Conservation (phyloP, 345 rosid species). For the Nasturtium officinale region DNA sequence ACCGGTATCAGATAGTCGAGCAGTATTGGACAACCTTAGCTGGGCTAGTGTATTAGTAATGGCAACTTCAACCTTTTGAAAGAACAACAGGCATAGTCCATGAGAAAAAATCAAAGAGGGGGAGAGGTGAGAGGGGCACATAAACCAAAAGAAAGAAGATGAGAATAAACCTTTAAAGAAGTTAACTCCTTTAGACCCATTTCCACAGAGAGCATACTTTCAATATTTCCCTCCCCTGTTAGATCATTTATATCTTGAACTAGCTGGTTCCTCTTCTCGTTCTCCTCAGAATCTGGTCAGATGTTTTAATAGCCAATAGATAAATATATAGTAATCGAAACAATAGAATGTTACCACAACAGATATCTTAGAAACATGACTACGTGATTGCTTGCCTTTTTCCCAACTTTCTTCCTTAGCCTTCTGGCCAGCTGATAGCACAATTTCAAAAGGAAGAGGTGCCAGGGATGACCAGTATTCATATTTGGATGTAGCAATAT, state of each 20-base stretch:
- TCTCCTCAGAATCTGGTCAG: slow-evolving; percentile 61
- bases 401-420: slow-evolving; percentile 83
- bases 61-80: slow-evolving; percentile 85
- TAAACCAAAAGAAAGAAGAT: background rate
- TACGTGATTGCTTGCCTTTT: slow-evolving; percentile 58
- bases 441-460: slow-evolving; percentile 96
- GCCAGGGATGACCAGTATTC: slow-evolving; percentile 99
- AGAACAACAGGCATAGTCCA: slow-evolving; percentile 29
- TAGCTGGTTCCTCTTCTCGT: slow-evolving; percentile 68
- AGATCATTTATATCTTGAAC: slow-evolving; percentile 81
- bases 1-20: slow-evolving; percentile 73
- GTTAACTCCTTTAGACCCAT: slow-evolving; percentile 96
- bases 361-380: slow-evolving; percentile 23
- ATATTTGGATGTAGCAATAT: slow-evolving; percentile 78
- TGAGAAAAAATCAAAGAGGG: slow-evolving; percentile 28
- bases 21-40: slow-evolving; percentile 72
- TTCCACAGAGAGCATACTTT: slow-evolving; percentile 98
- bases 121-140: background rate
- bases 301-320: slow-evolving; percentile 14
- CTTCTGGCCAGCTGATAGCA: slow-evolving; percentile 96
- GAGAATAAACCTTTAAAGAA: slow-evolving; percentile 68
- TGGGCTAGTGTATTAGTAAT: slow-evolving; percentile 74
- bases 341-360: slow-evolving; percentile 1
- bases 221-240: slow-evolving; percentile 96
- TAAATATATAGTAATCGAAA: slow-evolving; percentile 4